Evolutionary conservation across 805 yeast species (phyloP), one percentile per base, ranked within the genome.

Genomic region (Monosporozyma servazzii): DNA sequence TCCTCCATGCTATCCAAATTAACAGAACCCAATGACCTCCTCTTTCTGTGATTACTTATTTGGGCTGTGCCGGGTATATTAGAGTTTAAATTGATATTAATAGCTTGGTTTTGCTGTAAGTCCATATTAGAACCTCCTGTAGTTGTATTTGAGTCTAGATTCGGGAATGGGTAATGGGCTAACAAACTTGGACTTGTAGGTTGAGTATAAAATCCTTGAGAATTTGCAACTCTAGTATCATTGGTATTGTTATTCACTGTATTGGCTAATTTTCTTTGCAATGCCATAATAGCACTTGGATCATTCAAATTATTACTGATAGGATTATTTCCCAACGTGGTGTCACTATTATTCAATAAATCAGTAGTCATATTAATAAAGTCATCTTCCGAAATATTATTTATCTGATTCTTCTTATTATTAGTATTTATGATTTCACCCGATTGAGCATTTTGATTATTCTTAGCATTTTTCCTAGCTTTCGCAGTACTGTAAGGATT

Each of bases 131-230:
- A 21, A n/a, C n/a, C 45, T 36, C 48, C 51, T 25, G 45, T 45
- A 18, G 45, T 51, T 21, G 40, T 18, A 39, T 54, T 54, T 13
- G 27, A 44, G 21, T 47, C 53, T 15, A 51, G 15, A 2, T 33
- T 40, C 17, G 45, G 47, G 23, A 55, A 53, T 5, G 48, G 49
- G 29, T 48, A 48, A 27, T 48, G 45, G n/a, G 18, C n/a, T 15
- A 48, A 33, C 5, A 41, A 31, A 13, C 65, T 65, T 10, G 69
- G 68, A 51, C 66, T 62, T 4, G 65, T 62, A 4, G 69, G 69
- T 47, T 63, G 65, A 10, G 68, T 64, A 51, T 65, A 64, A 51
- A 62, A 64, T n/a, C 67, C 67, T 36, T 59, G 44, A 20, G 29
- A 3, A 13, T 41, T 41, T 3, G 13, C 17, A 20, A 6, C 11